phyloP scores from a whole-genome alignment of 1,284 basidiomycete species.

The Lignosus rhinocerotis region DNA sequence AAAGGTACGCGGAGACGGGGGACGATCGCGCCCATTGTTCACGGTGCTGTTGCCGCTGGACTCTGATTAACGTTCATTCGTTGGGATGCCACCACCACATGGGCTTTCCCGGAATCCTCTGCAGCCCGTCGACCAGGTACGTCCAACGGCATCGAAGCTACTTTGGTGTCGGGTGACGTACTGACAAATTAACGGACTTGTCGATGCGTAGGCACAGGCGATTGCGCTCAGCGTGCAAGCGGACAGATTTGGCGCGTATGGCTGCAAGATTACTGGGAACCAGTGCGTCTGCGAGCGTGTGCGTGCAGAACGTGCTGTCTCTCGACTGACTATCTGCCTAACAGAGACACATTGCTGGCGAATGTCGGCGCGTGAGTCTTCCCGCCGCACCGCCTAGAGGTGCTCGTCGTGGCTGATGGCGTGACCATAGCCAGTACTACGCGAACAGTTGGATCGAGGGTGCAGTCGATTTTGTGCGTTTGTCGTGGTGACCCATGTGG shows the following conservation, averaged over 20 bases:
- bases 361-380: conserved; percentile 49
- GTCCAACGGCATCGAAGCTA: conserved; percentile 4
- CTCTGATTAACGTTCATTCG: conserved; percentile 6
- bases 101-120: not conserved
- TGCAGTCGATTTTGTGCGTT: conserved; percentile 52
- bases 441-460: conserved; percentile 42
- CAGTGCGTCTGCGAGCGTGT: conserved; percentile 40
- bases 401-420: not conserved
- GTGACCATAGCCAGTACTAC: conserved; percentile 22
- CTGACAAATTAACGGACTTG: not conserved
- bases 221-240: conserved; percentile 57
- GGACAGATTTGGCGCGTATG: conserved; percentile 50
- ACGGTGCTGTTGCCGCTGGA: not conserved
- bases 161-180: conserved; percentile 7
- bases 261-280: conserved; percentile 51
- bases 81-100: not conserved
- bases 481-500: conserved; percentile 31
- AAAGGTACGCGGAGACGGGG: conserved; percentile 24
- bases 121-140: conserved; percentile 24
- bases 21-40: conserved; percentile 17
- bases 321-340: not conserved
- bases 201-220: conserved; percentile 41
- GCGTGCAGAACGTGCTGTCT: conserved; percentile 18
- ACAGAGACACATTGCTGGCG: conserved; percentile 39
- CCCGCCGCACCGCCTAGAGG: not conserved